A percentile compares a stretch with the other conserved stretches of the same genome.
phyloP scores from a whole-genome alignment of 805 yeast genomes.

The Saturnispora hagleri region DNA sequence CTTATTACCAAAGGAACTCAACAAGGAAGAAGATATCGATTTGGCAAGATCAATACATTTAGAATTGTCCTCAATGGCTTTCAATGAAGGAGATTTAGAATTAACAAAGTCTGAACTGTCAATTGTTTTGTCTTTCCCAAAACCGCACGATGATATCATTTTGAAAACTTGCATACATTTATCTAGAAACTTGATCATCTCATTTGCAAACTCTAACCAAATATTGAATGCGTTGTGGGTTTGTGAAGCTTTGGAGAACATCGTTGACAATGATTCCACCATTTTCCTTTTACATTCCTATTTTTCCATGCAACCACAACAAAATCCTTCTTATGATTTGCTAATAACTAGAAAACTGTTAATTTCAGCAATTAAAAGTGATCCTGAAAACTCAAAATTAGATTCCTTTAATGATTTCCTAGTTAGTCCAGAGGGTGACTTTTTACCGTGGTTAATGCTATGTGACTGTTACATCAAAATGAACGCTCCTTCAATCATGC shows the following conservation, averaged over 20 bases:
- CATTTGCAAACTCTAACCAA: conserved; percentile 43
- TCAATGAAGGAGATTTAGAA: conserved; percentile 41
- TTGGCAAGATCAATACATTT: conserved; percentile 44
- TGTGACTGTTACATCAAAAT: conserved; percentile 43
- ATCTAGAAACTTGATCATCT: conserved; percentile 28
- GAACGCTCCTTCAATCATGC: conserved; percentile 41
- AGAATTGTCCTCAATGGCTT: conserved; percentile 47
- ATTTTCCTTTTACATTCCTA: conserved; percentile 42
- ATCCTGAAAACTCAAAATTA: conserved; percentile 3
- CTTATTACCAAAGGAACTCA: conserved; percentile 30
- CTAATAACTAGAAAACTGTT: conserved; percentile 30
- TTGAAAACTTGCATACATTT: conserved; percentile 40
- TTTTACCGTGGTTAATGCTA: conserved; percentile 48
- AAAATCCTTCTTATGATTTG: conserved; percentile 27
- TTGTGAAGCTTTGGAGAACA: conserved; percentile 39
- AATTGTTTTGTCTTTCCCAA: conserved; percentile 41
- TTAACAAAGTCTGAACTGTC: conserved; percentile 41
- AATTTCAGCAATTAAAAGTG: conserved; percentile 16
- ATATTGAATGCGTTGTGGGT: conserved; percentile 39
- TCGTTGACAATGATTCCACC: conserved; percentile 37
- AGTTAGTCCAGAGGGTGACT: conserved; percentile 32
- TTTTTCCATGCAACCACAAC: conserved; percentile 29
- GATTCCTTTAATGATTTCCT: conserved; percentile 9
- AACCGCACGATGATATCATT: conserved; percentile 23
- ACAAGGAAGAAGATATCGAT: conserved; percentile 30